Conservation (phyloP, 2,329 filamentous ascomycete species). For the Ceratocystis diversiconidia region DNA sequence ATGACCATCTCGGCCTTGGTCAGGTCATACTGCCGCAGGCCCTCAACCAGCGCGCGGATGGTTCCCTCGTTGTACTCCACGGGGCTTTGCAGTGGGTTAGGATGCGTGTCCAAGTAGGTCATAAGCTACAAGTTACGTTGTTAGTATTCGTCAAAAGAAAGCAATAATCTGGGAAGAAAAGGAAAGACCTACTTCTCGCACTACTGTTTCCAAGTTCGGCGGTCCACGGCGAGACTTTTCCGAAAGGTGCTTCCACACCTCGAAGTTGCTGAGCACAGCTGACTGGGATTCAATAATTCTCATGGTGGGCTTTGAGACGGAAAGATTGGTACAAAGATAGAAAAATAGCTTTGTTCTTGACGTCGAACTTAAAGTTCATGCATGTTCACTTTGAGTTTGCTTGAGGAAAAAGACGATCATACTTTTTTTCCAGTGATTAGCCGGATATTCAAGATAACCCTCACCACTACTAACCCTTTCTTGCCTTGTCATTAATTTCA, state of each 20-base stretch:
- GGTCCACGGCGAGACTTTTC: constrained; percentile 40
- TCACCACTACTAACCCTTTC: no score
- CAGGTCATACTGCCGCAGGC: constrained; percentile 42
- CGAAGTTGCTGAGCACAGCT: constrained; percentile 56
- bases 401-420: no score
- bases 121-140: constrained; percentile 34
- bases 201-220: constrained; percentile 44
- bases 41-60: constrained; percentile 40
- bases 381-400: no score
- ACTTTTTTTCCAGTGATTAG: no score
- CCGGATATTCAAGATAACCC: no score
- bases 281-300: constrained; percentile 60
- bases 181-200: constrained; percentile 43
- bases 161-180: constrained; percentile 2
- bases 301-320: constrained; percentile 29
- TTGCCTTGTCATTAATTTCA: no score
- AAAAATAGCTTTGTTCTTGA: not conserved
- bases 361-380: not conserved
- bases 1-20: constrained; percentile 56
- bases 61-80: constrained; percentile 38
- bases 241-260: constrained; percentile 53
- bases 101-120: constrained; percentile 42
- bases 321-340: not conserved
- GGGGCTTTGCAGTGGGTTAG: constrained; percentile 41
- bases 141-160: not conserved